Evolutionary conservation across 495 filamentous ascomycete species (phyloP), one percentile per base, ranked within the genome.

Genomic region (Aspergillus nidulans): DNA sequence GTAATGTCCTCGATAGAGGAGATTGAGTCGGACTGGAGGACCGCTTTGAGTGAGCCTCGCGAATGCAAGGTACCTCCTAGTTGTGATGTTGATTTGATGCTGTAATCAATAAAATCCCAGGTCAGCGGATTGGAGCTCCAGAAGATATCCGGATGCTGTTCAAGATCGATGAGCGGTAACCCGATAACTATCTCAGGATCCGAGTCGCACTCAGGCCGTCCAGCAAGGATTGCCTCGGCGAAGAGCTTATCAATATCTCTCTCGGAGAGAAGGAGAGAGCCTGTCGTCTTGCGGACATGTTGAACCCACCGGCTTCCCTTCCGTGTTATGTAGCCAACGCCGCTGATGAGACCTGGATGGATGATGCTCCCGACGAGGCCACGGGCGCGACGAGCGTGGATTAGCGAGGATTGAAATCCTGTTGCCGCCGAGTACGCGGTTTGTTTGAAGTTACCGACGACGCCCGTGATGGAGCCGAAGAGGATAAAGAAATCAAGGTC

Each of bases 401-500:
- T 48, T 5, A 59, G 47, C 0, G 18, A 26, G 5, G 39, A 20
- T 36, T 39, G 25, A 34, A 59, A 59, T 3, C 28, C 10, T 0
- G 26, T 55, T 1, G 57, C 57, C 6, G 28, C 45, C 0, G 52
- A 32, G 26, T 59, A 59, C 16, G 28, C 34, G 0, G 57, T 24
- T 43, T 59, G 57, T 3, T 30, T 36, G 6, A 20, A 6, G 23
- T 56, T 60, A 1, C 58, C 58, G 23, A 43, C 8, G 4, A 55
- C 21, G 13, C 52, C 32, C 10, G 25, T 28, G n/a, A 55, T 30
- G 8, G 58, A 60, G 2, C 41, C 40, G 18, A 56, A 38, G 13
- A 56, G 32, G 23, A 60, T 60, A 41, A 60, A 60, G 25, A 60
- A 60, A 23, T 56, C 52, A 3, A 60, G 39, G 40, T 55, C 40